phyloP scores from a whole-genome alignment of 768 basidiomycete genomes.

The Dacryopinax primogenitus region DNA sequence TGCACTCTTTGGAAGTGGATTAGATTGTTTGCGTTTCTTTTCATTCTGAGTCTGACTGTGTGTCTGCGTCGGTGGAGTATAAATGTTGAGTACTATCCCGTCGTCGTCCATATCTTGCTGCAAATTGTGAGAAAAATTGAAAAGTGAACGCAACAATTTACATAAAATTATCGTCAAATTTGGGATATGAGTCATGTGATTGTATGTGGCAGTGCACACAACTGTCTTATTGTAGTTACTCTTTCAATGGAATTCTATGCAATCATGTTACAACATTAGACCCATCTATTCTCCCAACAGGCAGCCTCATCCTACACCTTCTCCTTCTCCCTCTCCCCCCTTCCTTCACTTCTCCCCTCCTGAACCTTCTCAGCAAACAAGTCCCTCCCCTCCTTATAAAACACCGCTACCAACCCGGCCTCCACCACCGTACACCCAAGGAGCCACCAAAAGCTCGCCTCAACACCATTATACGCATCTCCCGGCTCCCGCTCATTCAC shows the following conservation, averaged over 20 bases:
- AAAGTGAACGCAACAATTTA: too few species aligned
- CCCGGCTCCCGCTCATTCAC: constrained; percentile 19
- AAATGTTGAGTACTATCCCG: constrained; percentile 23
- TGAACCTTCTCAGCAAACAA: neutral
- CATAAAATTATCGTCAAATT: too few species aligned
- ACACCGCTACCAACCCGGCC: neutral
- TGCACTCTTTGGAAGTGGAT: constrained; percentile 23
- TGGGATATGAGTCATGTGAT: too few species aligned
- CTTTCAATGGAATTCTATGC: too few species aligned
- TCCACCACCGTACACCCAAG: neutral
- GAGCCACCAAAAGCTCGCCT: constrained; percentile 2
- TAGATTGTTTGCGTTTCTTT: constrained; percentile 36
- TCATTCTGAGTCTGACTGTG: constrained; percentile 28
- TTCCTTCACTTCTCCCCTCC: neutral
- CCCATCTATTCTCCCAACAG: neutral
- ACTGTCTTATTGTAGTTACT: too few species aligned
- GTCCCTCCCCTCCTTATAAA: constrained; percentile 8
- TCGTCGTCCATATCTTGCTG: constrained; percentile 20
- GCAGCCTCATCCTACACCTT: neutral
- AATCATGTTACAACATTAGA: neutral
- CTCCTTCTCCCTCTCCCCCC: neutral
- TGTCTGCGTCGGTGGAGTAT: neutral
- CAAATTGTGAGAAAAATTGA: too few species aligned
- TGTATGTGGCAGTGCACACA: too few species aligned
- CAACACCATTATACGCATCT: neutral